Conservation (phyloP, 257 asterid species). For the Fraxinus americana region DNA sequence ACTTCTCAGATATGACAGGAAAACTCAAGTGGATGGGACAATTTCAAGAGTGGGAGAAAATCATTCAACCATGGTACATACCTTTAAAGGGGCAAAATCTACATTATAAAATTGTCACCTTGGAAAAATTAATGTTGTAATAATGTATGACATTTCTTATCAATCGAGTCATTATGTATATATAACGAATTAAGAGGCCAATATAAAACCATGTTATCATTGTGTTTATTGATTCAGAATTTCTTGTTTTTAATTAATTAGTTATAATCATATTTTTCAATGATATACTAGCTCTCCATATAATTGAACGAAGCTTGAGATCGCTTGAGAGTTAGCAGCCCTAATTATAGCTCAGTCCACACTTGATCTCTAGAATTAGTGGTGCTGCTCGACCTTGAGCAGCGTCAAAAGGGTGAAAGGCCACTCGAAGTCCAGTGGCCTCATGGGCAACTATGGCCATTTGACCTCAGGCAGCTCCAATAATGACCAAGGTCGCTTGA, state of each 20-base stretch:
- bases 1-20: slow-evolving; percentile 58
- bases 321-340: neutral
- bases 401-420: neutral
- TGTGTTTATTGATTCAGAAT: neutral
- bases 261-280: neutral
- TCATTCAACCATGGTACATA: neutral
- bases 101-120: neutral
- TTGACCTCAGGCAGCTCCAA: neutral
- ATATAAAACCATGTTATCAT: neutral
- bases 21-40: slow-evolving; percentile 33
- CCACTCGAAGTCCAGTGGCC: neutral
- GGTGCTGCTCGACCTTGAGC: neutral
- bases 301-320: neutral
- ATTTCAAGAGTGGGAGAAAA: neutral
- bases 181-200: slow-evolving; percentile 2
- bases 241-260: neutral
- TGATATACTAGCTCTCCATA: too few species aligned
- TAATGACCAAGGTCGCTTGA: neutral
- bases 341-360: neutral
- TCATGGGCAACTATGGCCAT: neutral
- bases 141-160: neutral
- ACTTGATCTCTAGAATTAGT: too few species aligned
- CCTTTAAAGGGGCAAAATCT: neutral
- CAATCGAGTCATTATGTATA: neutral
- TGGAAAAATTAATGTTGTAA: neutral